phyloP scores from a whole-genome alignment of 2,329 filamentous ascomycete genomes.

The Didymella arachidicola region DNA sequence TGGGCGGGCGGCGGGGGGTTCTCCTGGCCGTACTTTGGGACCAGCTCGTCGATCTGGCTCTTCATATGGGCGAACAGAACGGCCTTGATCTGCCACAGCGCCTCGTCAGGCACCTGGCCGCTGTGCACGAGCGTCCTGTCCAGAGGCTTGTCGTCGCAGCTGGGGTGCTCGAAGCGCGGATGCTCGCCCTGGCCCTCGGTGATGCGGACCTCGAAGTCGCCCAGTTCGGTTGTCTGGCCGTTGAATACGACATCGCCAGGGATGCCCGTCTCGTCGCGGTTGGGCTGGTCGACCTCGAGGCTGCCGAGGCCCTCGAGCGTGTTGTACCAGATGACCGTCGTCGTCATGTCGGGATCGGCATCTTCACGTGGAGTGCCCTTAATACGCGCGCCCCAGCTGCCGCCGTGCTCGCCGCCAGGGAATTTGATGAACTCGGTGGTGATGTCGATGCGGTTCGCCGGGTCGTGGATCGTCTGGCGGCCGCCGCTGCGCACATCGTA shows the following conservation, averaged over 20 bases:
- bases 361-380: slow-evolving; percentile 79
- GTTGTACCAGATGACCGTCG: slow-evolving; percentile 82
- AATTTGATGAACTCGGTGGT: slow-evolving; percentile 95
- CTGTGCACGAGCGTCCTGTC: slow-evolving; percentile 80
- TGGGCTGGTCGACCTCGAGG: slow-evolving; percentile 67
- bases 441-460: slow-evolving; percentile 85
- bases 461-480: slow-evolving; percentile 88
- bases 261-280: slow-evolving; percentile 56
- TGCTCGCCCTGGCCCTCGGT: slow-evolving; percentile 73
- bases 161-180: slow-evolving; percentile 66
- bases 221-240: slow-evolving; percentile 75
- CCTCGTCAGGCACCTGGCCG: slow-evolving; percentile 68
- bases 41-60: slow-evolving; percentile 65
- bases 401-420: slow-evolving; percentile 82
- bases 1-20: slow-evolving; percentile 83
- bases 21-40: slow-evolving; percentile 64
- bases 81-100: slow-evolving; percentile 84
- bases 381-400: slow-evolving; percentile 90
- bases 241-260: slow-evolving; percentile 71
- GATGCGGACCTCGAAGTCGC: slow-evolving; percentile 79
- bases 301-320: slow-evolving; percentile 78
- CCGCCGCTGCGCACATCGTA: slow-evolving; percentile 91
- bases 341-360: slow-evolving; percentile 71
- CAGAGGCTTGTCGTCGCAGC: slow-evolving; percentile 72
- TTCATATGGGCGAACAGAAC: slow-evolving; percentile 71